phyloP scores from a whole-genome alignment of 106 monocot genomes.

The Vanilla planifolia region DNA sequence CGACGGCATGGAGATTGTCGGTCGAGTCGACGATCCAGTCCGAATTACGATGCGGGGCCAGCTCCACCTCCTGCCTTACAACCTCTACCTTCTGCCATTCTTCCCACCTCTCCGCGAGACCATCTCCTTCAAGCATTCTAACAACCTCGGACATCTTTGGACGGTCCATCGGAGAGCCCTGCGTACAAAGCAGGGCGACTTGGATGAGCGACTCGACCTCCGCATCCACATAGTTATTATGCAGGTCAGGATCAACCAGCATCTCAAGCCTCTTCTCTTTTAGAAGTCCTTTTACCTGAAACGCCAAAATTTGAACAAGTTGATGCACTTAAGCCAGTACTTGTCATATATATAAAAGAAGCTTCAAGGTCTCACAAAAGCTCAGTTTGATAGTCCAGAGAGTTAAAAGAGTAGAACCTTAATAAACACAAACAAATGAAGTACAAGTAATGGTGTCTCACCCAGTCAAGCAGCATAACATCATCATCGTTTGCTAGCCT shows the following conservation, averaged over 20 bases:
- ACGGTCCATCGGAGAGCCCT: conserved; percentile 57
- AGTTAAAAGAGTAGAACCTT: neutral
- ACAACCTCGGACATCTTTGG: conserved; percentile 84
- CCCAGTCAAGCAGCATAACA: conserved; percentile 79
- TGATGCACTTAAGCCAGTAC: neutral
- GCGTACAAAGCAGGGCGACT: conserved; percentile 70
- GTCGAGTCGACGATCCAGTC: conserved; percentile 57
- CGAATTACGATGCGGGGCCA: conserved; percentile 25
- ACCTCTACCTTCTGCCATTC: conserved; percentile 83
- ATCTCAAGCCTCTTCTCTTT: conserved; percentile 66
- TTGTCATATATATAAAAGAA: too few relatives aligned
- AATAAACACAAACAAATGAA: neutral
- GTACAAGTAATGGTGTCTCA: conserved; percentile 10
- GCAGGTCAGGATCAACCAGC: conserved; percentile 74
- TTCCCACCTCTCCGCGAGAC: conserved; percentile 77
- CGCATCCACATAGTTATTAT: conserved; percentile 48
- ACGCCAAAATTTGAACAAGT: too few relatives aligned
- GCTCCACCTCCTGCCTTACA: conserved; percentile 30
- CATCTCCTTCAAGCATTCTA: conserved; percentile 82
- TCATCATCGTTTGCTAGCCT: conserved; percentile 78
- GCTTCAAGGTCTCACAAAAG: too few relatives aligned
- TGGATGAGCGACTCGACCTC: conserved; percentile 77
- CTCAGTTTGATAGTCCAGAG: too few relatives aligned
- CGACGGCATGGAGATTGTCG: conserved; percentile 38
- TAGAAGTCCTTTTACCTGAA: conserved; percentile 69